phyloP scores from a whole-genome alignment of 2,329 filamentous ascomycete species.

The Paecilomyces formosus region DNA sequence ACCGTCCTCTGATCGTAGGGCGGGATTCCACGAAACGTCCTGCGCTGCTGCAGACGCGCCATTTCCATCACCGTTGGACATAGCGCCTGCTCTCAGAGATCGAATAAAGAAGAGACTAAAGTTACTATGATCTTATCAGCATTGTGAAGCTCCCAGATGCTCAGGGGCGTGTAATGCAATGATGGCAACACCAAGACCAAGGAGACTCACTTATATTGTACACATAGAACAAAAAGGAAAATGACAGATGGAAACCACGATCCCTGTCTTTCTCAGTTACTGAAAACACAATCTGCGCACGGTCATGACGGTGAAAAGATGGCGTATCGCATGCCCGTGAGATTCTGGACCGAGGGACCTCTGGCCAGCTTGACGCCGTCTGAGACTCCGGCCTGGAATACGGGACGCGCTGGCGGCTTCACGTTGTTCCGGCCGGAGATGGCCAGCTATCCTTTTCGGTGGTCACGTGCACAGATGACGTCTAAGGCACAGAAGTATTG shows the following conservation, averaged over 20 bases:
- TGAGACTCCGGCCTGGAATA: background rate
- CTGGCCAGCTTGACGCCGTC: background rate
- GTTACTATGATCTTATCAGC: background rate
- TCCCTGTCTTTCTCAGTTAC: background rate
- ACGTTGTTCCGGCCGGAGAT: slow-evolving; percentile 6
- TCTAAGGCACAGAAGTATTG: too few species aligned
- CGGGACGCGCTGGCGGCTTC: slow-evolving; percentile 3
- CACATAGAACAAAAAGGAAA: slow-evolving; percentile 2
- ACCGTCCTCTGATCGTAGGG: slow-evolving; percentile 39
- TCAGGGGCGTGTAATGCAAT: slow-evolving; percentile 5
- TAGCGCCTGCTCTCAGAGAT: slow-evolving; percentile 14
- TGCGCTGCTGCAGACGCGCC: slow-evolving; percentile 5
- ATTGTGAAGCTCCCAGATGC: background rate
- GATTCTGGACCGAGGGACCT: background rate
- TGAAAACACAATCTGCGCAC: background rate
- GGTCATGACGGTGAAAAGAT: background rate
- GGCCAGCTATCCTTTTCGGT: slow-evolving; percentile 10
- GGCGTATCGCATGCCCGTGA: background rate
- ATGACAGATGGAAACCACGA: background rate
- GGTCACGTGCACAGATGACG: background rate
- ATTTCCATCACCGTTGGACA: slow-evolving; percentile 7
- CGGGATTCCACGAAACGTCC: slow-evolving; percentile 48
- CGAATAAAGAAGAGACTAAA: slow-evolving; percentile 2
- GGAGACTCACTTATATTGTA: slow-evolving; percentile 9
- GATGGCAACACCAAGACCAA: background rate